Conservation (phyloP, 371 early-diverging fungal species). For the Mortierella sp. region DNA sequence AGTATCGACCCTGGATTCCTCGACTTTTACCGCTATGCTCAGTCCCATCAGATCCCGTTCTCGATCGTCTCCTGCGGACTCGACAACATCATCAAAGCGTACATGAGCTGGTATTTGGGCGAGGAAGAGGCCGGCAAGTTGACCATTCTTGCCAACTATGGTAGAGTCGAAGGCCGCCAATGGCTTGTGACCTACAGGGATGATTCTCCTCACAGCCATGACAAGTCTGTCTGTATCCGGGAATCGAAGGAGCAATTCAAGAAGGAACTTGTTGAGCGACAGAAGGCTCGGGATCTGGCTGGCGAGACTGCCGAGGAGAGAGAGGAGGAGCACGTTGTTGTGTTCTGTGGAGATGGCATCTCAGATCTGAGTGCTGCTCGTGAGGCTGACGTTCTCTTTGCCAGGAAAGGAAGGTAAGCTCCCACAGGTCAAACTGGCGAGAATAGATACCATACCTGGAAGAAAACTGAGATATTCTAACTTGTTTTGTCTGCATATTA, state of each 20-base stretch:
- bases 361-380: constrained; percentile 71
- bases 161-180: constrained; percentile 42
- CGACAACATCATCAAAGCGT: constrained; percentile 55
- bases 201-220: constrained; percentile 52
- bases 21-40: constrained; percentile 39
- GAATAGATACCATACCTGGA: too few relatives aligned
- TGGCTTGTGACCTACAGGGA: constrained; percentile 65
- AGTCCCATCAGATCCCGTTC: constrained; percentile 55
- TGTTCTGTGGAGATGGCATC: constrained; percentile 75
- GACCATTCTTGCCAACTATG: constrained; percentile 58
- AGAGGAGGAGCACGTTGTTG: constrained; percentile 53
- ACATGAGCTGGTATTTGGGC: constrained; percentile 49
- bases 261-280: constrained; percentile 21
- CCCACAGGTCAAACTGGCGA: too few relatives aligned
- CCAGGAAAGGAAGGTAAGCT: constrained; percentile 61
- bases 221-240: constrained; percentile 45
- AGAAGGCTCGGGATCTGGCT: constrained; percentile 30
- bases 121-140: constrained; percentile 27
- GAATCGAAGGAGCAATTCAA: constrained; percentile 32
- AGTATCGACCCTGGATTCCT: constrained; percentile 59
- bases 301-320: constrained; percentile 17
- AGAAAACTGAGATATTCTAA: too few relatives aligned
- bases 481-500: neutral
- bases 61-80: constrained; percentile 62
- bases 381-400: constrained; percentile 72